These are phyloP conservation scores for Aurantiochytrium sp. DNA, from an alignment of 108 stramenopile species.

Conservation along the genomic window DNA sequence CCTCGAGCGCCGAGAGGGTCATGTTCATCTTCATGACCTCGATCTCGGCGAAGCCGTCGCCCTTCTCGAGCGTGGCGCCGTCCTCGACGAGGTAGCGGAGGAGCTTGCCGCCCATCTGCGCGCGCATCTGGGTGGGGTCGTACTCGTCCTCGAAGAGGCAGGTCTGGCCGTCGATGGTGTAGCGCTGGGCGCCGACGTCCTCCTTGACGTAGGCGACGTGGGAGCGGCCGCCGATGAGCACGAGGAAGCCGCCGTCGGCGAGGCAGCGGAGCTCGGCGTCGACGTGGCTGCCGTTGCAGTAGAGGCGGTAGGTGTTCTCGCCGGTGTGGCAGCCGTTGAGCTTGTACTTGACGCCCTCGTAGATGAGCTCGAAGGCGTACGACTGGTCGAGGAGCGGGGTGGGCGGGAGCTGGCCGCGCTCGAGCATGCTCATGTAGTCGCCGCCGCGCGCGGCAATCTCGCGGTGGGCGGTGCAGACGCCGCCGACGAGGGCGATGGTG, in stretches of 20 bases:
- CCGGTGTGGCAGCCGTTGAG: conserved; percentile 69
- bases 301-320: conserved; percentile 62
- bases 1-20: conserved; percentile 90
- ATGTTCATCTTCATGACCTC: conserved; percentile 99
- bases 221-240: conserved; percentile 77
- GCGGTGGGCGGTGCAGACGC: conserved; percentile 40
- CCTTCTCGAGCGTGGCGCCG: conserved; percentile 79
- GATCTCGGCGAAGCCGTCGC: conserved; percentile 86
- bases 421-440: conserved; percentile 69
- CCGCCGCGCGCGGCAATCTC: conserved; percentile 51
- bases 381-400: conserved; percentile 69
- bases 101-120: conserved; percentile 93
- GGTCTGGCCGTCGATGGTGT: conserved; percentile 77
- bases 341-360: conserved; percentile 86
- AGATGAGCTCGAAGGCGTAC: conserved; percentile 78
- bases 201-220: conserved; percentile 76
- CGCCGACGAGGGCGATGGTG: conserved; percentile 51
- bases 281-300: conserved; percentile 54
- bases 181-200: conserved; percentile 54
- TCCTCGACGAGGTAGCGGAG: conserved; percentile 87
- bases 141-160: conserved; percentile 92
- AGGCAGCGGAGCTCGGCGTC: conserved; percentile 74
- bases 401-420: conserved; percentile 84
- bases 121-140: conserved; percentile 85
- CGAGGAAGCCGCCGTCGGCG: conserved; percentile 92